Evolutionary conservation across 306 rosid species (phyloP), one percentile per base, ranked within the genome.

Genomic region (Clitoria ternatea): DNA sequence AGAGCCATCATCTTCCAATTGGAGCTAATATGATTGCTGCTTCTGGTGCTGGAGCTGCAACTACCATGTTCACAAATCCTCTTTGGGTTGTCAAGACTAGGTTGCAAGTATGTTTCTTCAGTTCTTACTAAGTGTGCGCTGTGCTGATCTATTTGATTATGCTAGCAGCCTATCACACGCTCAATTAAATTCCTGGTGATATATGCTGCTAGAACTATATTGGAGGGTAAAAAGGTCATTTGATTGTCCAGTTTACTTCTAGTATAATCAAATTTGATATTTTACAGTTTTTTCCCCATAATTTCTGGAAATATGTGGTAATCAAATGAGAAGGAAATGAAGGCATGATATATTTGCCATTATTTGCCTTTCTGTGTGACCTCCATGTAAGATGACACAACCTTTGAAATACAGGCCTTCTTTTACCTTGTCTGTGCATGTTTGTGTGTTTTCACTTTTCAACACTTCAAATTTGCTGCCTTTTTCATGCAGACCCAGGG

Each of bases 71-170:
- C 49, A 91, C 93, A 48, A 91, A 91, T 82, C 97, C 97, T 9
- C 91, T 91, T 44, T 91, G 96, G 97, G 97, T 91, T 70, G 97
- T 91, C 63, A 91, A 91, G 90, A 91, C 96, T 66, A 89, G 97
- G 73, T 83, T 91, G 71, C 96, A 91, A 73, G 97, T 91, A 32
- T 36, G 87, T 78, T 73, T 80, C 76, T 66, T 73, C 75, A 20
- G 39, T 68, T 79, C 50, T 18, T 27, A n/a, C 40, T 60, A 54
- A 70, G 47, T 23, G 18, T n/a, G 9, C 17, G n/a, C 59, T n/a
- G 9, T 22, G n/a, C 59, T 40, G 42, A 60, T 24, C 19, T 48
- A 63, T 62, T 63, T 42, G 18, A 57, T 23, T 69, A 15, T 35
- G 17, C 9, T 79, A 50, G 49, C 44, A 12, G 36, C 45, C 30